Base-by-base conservation (phyloP, 139 green algal species). In the Coccomyxa sp. region DNA sequence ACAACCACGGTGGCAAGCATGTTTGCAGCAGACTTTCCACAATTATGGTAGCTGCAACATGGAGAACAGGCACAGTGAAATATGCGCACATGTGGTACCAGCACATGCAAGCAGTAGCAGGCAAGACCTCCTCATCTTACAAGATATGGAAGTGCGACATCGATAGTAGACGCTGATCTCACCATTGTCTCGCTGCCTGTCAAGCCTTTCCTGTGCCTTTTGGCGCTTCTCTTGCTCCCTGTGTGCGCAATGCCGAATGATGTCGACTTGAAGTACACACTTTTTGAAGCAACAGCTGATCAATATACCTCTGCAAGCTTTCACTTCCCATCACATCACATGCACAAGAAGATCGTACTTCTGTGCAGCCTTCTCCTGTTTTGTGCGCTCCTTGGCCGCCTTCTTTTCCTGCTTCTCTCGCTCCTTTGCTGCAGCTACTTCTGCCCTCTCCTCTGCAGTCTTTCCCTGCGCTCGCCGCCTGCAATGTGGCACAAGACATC, bases 151-250 rank as follows among this genome's bases (percentile, higher is more conserved):
- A 51, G 3, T 51, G 3, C 38, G 7, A 51, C 7, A 51, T 51
- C 38, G 7, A 7, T 51, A 51, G 38, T 51, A 51, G 38, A 51
- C 7, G 38, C 38, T 51, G 28, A 60, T 83, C 30, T 77, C 80
- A 58, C 45, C 60, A 18, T 83, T 83, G 17, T 83, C 80, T 18
- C 63, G 17, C 59, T 63, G 60, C 30, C 58, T 83, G 27, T 77
- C 80, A 13, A 77, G 59, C 28, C 74, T 76, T 17, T 77, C 38
- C 30, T 68, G 31, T 51, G 31, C 60, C 17, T 76, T 83, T 57
- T 28, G 60, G 58, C 32, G 60, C 66, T 83, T 83, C 4, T 83
- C 80, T 58, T 76, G 28, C 18, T 83, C 80, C 60, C 80, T 83
- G 80, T 59, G 63, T 21, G 63, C 63, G 0, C 63, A 67, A 30